Evolutionary conservation across 108 stramenopile genomes (phyloP).

Genomic region (Nitzschia sp.): DNA sequence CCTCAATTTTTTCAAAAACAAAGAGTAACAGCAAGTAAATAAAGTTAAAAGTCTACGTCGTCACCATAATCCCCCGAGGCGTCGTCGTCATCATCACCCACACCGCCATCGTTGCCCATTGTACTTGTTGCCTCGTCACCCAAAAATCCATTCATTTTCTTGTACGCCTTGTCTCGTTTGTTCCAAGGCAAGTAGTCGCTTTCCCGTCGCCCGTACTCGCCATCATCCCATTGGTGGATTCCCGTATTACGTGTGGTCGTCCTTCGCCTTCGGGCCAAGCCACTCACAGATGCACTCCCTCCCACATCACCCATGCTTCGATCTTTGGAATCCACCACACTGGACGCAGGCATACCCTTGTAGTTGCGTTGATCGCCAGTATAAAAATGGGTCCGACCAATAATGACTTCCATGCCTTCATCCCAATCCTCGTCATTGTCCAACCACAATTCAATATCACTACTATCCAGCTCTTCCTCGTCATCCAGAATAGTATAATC

Average conservation of each 20-base stretch:
- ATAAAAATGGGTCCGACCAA: slow-evolving; percentile 81
- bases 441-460: slow-evolving; percentile 60
- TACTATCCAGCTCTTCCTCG: slow-evolving; percentile 35
- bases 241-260: slow-evolving; percentile 23
- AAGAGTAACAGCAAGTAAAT: background rate
- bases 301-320: slow-evolving; percentile 55
- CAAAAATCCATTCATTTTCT: slow-evolving; percentile 5
- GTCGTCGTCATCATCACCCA: slow-evolving; percentile 12
- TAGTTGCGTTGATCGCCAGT: slow-evolving; percentile 79
- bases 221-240: slow-evolving; percentile 27
- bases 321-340: slow-evolving; percentile 63
- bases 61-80: background rate
- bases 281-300: slow-evolving; percentile 41
- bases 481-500: slow-evolving; percentile 42
- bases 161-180: background rate
- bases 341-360: slow-evolving; percentile 80
- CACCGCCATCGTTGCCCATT: background rate
- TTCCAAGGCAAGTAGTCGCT: slow-evolving; percentile 26
- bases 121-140: background rate
- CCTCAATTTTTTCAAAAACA: background rate
- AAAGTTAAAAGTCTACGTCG: background rate
- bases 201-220: slow-evolving; percentile 30
- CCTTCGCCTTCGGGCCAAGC: slow-evolving; percentile 50
- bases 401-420: slow-evolving; percentile 72
- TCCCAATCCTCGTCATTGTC: slow-evolving; percentile 64